Percentiles rank a stretch among this genome's conserved stretches.
Evolutionary conservation across 176 grass and related monocot species (phyloP).

Genomic region (Neostapfia colusana): DNA sequence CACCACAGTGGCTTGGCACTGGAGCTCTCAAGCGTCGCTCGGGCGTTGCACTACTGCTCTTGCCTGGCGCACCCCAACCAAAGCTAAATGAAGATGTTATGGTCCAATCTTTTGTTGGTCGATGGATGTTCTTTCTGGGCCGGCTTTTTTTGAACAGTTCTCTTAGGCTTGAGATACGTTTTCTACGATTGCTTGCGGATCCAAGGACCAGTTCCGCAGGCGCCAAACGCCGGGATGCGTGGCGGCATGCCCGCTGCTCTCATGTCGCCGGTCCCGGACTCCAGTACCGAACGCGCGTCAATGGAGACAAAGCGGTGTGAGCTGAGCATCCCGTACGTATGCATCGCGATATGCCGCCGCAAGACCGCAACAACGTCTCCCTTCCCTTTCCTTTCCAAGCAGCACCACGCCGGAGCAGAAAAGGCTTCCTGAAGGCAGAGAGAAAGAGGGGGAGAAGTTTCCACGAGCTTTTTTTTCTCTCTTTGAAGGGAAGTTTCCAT

Average conservation of each 20-base stretch:
- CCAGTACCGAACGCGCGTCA: background rate
- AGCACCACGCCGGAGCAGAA: background rate
- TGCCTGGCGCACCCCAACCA: background rate
- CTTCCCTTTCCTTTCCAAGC: background rate
- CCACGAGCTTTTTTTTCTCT: background rate
- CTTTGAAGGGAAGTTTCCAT: background rate
- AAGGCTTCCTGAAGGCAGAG: background rate
- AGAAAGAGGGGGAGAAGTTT: background rate
- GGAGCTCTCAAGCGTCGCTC: background rate
- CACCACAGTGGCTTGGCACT: constrained; percentile 32
- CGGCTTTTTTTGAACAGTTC: no score
- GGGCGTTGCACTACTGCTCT: background rate
- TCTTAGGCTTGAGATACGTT: no score
- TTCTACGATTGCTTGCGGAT: no score
- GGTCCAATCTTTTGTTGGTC: no score
- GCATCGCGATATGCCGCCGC: background rate
- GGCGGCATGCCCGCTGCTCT: background rate
- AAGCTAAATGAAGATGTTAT: background rate
- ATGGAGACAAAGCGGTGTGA: background rate
- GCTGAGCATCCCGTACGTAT: background rate
- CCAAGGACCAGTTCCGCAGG: background rate
- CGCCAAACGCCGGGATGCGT: background rate
- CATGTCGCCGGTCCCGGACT: background rate
- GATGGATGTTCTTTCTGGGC: no score
- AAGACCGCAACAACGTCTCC: background rate